Conservation (phyloP, 73 alveolate species). For the Paramecium octaurelia region DNA sequence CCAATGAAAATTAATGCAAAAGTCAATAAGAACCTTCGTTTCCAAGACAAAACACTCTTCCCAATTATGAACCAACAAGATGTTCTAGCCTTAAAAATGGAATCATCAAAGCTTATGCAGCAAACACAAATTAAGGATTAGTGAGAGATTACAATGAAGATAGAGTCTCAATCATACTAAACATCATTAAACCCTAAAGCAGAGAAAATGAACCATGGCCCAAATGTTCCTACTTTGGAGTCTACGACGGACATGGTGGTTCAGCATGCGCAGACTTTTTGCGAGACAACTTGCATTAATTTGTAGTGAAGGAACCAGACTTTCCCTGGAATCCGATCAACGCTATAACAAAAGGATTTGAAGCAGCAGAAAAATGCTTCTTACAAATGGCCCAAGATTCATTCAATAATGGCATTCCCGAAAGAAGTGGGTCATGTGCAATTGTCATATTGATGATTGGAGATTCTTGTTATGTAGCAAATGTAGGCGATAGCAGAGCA, state of each 20-base stretch:
- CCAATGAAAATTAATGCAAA: background rate
- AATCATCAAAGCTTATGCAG: conserved; percentile 87
- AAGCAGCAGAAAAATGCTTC: conserved; percentile 86
- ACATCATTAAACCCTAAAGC: conserved; percentile 72
- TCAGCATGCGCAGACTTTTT: conserved; percentile 92
- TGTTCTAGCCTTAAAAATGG: conserved; percentile 82
- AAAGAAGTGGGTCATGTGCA: conserved; percentile 96
- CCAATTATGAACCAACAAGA: conserved; percentile 72
- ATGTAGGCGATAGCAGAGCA: conserved; percentile 95
- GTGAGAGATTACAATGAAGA: conserved; percentile 96
- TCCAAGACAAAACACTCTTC: background rate
- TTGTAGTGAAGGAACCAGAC: conserved; percentile 65
- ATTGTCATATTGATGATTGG: conserved; percentile 80
- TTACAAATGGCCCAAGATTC: conserved; percentile 79
- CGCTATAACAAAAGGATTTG: conserved; percentile 88
- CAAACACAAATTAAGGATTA: conserved; percentile 94
- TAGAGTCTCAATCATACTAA: conserved; percentile 87
- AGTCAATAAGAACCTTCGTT: background rate
- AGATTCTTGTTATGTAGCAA: conserved; percentile 86
- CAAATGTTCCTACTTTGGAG: conserved; percentile 92
- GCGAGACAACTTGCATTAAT: conserved; percentile 88
- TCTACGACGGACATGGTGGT: conserved; percentile 99
- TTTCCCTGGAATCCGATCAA: conserved; percentile 80
- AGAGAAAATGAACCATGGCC: conserved; percentile 81
- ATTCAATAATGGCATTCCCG: conserved; percentile 67